These are phyloP conservation scores for Septoria petroselini DNA, from an alignment of 2,329 filamentous ascomycete species.

Conservation along the genomic window DNA sequence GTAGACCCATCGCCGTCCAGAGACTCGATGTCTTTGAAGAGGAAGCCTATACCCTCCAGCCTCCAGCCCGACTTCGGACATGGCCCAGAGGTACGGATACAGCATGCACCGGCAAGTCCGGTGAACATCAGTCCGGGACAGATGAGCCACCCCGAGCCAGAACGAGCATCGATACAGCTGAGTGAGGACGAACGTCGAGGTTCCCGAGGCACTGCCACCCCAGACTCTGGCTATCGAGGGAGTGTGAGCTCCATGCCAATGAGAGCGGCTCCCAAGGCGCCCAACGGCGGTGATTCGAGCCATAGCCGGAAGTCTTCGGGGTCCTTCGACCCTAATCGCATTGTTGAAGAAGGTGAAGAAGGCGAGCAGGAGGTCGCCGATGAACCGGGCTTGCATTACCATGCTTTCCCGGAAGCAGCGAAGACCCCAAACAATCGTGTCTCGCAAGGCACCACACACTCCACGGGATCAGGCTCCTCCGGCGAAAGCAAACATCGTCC, in stretches of 20 bases:
- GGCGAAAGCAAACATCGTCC: constrained; percentile 21
- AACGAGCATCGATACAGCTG: constrained; percentile 31
- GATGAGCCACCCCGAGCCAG: constrained; percentile 31
- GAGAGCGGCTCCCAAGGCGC: constrained; percentile 1
- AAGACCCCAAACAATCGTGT: constrained; percentile 30
- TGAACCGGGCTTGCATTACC: constrained; percentile 50
- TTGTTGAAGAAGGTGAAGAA: constrained; percentile 32
- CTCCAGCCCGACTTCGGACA: constrained; percentile 8
- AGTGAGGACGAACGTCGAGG: constrained; percentile 21
- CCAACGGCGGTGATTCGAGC: constrained; percentile 9
- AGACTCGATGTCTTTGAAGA: constrained; percentile 14
- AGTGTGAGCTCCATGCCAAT: constrained; percentile 3
- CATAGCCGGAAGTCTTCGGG: constrained; percentile 27
- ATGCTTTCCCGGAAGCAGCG: constrained; percentile 43
- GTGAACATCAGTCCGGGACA: constrained; percentile 36
- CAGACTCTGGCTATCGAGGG: constrained; percentile 24
- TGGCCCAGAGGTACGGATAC: constrained; percentile 33
- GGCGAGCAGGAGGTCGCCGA: constrained; percentile 34
- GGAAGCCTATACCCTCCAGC: constrained; percentile 15
- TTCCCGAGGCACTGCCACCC: constrained; percentile 25
- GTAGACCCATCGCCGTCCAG: constrained; percentile 20
- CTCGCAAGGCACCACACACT: constrained; percentile 35
- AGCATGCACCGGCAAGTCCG: constrained; percentile 36
- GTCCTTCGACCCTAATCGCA: constrained; percentile 21
- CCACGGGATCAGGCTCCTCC: constrained; percentile 33